Evolutionary conservation across 129 eudicot genomes (phyloP).

Genomic region (Oenanthe sinensis): DNA sequence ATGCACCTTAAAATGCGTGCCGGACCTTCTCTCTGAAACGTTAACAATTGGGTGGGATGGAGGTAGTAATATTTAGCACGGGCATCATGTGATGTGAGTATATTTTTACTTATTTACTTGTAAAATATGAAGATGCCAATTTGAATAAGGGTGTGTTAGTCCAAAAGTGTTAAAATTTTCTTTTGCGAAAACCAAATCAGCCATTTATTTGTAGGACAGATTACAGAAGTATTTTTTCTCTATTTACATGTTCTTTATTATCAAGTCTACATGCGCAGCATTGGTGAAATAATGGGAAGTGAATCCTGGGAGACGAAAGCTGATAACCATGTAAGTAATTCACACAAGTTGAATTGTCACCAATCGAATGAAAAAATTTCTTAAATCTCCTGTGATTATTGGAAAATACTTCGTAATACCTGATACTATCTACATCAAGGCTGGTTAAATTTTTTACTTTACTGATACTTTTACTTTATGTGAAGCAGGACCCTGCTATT

Average conservation of each 20-base stretch:
- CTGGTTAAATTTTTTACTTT: background rate
- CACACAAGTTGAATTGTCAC: background rate
- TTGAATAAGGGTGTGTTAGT: background rate
- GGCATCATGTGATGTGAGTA: background rate
- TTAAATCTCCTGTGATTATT: background rate
- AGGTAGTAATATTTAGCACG: too few relatives aligned
- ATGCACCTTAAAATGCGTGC: too few relatives aligned
- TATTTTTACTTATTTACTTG: background rate
- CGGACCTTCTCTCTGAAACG: too few relatives aligned
- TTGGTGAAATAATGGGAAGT: constrained; percentile 74
- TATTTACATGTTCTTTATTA: background rate
- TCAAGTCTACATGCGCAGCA: constrained; percentile 39
- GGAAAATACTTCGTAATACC: background rate
- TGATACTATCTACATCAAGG: background rate
- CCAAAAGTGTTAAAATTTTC: background rate
- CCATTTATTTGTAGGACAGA: background rate
- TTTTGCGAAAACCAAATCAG: background rate
- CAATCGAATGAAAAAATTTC: background rate
- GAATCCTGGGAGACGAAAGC: constrained; percentile 50
- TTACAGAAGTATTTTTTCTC: background rate
- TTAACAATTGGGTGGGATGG: too few relatives aligned
- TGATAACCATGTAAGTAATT: constrained; percentile 47
- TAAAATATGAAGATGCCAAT: background rate
- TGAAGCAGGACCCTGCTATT: constrained; percentile 34
- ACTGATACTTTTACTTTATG: background rate